Evolutionary conservation across 2,329 filamentous ascomycete genomes (phyloP), one percentile per base, ranked within the genome.

Genomic region (Pleomassaria siparia): DNA sequence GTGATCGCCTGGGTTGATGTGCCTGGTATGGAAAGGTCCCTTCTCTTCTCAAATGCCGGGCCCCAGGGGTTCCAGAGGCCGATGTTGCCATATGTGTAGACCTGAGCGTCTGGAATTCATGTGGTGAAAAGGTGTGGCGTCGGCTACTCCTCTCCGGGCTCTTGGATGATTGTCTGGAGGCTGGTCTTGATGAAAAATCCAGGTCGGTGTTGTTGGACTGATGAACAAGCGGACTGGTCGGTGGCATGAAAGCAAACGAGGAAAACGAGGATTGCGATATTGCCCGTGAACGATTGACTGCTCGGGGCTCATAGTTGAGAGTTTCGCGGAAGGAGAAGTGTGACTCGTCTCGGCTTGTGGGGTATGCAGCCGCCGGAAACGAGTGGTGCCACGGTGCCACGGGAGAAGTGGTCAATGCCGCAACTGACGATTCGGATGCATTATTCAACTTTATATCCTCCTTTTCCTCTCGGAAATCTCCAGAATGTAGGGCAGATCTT

Each of bases 191-290:
- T 2, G 82, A 77, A 40, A 87, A 76, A 48, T 89, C 85, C 18
- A 87, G 64, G 56, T 94, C 89, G 6, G 89, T 86, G 57, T 91
- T 94, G 72, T 86, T 95, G 62, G 90, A 84, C 33, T 91, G 90
- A 62, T 96, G 86, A 1, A 95, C 91, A 10, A 99, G 76, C 12
- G 94, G 94, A 61, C 91, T 97, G 2, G 94, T 97, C 0, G 94
- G 92, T 2, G 89, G 83, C 71, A 92, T 87, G 52, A 95, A 87
- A 25, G 88, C 80, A 67, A 96, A 96, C 59, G 84, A 87, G 0
- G 88, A 86, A 12, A 88, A 78, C 1, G 89, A 88, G 7, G 86
- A 90, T 49, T 73, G 72, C 26, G 74, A 77, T 16, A 64, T 58
- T n/a, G 74, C 72, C 48, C 75, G 67, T 40, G 72, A 63, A 40